Conservation (phyloP, 2,329 filamentous ascomycete genomes). For the Mycosphaerella arachidis region DNA sequence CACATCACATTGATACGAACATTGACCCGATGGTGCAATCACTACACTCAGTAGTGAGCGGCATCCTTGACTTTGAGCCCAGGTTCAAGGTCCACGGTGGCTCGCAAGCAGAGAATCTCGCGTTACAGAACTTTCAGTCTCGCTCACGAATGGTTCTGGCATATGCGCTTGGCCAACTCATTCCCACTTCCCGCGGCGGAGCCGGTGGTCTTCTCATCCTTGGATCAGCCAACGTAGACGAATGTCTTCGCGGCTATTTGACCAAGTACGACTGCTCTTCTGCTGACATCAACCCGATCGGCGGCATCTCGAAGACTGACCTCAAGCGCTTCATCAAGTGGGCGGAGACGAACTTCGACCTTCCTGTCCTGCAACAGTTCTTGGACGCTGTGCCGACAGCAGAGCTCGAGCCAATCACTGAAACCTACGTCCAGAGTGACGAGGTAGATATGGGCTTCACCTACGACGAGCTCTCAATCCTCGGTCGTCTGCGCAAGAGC, state of each 20-base stretch:
- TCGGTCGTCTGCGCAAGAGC: slow-evolving; percentile 53
- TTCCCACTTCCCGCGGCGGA: slow-evolving; percentile 57
- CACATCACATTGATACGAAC: slow-evolving; percentile 68
- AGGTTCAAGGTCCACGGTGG: slow-evolving; percentile 63
- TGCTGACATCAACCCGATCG: slow-evolving; percentile 60
- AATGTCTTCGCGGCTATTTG: slow-evolving; percentile 54
- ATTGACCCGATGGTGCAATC: slow-evolving; percentile 65
- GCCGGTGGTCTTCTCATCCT: slow-evolving; percentile 61
- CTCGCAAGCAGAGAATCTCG: slow-evolving; percentile 54
- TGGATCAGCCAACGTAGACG: slow-evolving; percentile 63
- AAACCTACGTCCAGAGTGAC: slow-evolving; percentile 56
- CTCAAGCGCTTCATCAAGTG: slow-evolving; percentile 68
- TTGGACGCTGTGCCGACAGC: slow-evolving; percentile 51
- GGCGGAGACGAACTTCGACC: slow-evolving; percentile 53
- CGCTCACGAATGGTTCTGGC: slow-evolving; percentile 61
- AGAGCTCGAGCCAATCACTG: slow-evolving; percentile 59
- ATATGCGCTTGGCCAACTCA: slow-evolving; percentile 60
- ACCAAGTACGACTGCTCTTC: slow-evolving; percentile 65
- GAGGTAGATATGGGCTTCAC: slow-evolving; percentile 53
- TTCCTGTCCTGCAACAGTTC: slow-evolving; percentile 64
- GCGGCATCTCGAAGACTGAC: slow-evolving; percentile 61
- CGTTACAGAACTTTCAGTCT: slow-evolving; percentile 65
- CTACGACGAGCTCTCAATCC: slow-evolving; percentile 51
- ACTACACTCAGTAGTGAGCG: slow-evolving; percentile 55
- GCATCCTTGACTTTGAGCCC: slow-evolving; percentile 57